Evolutionary conservation across 2,329 filamentous ascomycete species (phyloP), one percentile per base, ranked within the genome.

Genomic region (Thermothelomyces thermophilus): DNA sequence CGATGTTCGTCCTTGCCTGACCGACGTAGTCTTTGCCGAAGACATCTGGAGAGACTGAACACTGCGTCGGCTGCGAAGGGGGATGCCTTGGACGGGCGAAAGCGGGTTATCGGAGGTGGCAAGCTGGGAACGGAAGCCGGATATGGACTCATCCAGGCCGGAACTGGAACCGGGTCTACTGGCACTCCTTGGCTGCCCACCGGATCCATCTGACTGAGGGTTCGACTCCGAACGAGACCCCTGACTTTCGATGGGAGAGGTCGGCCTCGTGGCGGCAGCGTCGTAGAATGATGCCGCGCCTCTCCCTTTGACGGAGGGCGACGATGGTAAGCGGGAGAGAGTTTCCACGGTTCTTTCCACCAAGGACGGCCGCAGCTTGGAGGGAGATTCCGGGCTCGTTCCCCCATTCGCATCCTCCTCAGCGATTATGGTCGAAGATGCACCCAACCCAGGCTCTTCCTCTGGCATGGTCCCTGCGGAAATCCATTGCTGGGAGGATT

Each of bases 331-430:
- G 41, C 82, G 79, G 3, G 89, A 78, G 5, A 96, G 71, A 0
- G 88, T 95, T 64, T 95, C 88, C 36, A 95, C 83, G 0, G 90
- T 94, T 51, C 91, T 76, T 60, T 96, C 90, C 0, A 86, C 82
- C 3, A 96, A 73, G 0, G 87, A 90, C 45, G 78, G 73, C 46
- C 69, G 63, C 1, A 68, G 62, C 28, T 66, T 59, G 24, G 55
- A 50, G 20, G 56, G 42, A 9, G 55, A 54, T 14, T 41, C 6
- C 7, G 51, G 41, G 3, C 19, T 11, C 8, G 41, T 24, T 5
- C 39, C 48, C n/a, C 52, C 51, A 10, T n/a, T 37, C n/a, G 33
- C 17, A 7, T 45, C 50, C 11, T 45, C 50, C 11, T 54, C 45
- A 11, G 51, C 39, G 8, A 24, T 30, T 17, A 26, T 14, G 1